phyloP scores from a whole-genome alignment of 1,284 basidiomycete species.

The Puccinia novopanici region DNA sequence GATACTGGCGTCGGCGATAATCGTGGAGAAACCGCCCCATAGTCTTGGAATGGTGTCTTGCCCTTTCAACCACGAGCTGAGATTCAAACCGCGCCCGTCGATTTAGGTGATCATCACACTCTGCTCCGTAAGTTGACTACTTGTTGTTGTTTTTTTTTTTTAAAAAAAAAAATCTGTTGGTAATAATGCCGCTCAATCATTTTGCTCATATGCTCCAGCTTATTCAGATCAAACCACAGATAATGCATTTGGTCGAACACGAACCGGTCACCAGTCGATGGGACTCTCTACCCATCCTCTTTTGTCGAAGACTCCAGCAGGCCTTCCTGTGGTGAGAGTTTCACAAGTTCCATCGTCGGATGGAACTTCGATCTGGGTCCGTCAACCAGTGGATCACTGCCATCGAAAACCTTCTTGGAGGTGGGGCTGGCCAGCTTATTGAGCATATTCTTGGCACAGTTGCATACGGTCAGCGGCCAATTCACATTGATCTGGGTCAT shows the following conservation, averaged over 20 bases:
- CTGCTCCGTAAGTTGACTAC: constrained; percentile 38
- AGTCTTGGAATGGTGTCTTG: no score
- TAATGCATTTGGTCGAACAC: constrained; percentile 34
- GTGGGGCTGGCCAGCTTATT: constrained; percentile 77
- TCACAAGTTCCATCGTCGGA: constrained; percentile 64
- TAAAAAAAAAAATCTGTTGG: background rate
- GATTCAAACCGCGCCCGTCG: constrained; percentile 36
- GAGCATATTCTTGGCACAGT: constrained; percentile 67
- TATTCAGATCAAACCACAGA: constrained; percentile 47
- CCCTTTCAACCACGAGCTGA: background rate
- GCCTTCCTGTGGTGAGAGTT: constrained; percentile 61
- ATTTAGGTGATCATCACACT: constrained; percentile 22
- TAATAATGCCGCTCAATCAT: background rate
- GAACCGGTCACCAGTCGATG: constrained; percentile 44
- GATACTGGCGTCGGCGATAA: no score
- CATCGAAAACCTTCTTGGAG: constrained; percentile 79
- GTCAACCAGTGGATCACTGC: constrained; percentile 72
- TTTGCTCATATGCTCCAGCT: background rate
- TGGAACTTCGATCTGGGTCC: constrained; percentile 63
- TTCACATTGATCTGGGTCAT: constrained; percentile 49
- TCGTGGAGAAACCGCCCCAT: no score
- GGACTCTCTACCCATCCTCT: constrained; percentile 72
- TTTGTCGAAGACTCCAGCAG: constrained; percentile 65
- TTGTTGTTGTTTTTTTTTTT: background rate
- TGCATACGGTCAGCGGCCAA: constrained; percentile 40